These are phyloP conservation scores for Mitragyna speciosa DNA, from an alignment of 257 asterid species.

Conservation along the genomic window DNA sequence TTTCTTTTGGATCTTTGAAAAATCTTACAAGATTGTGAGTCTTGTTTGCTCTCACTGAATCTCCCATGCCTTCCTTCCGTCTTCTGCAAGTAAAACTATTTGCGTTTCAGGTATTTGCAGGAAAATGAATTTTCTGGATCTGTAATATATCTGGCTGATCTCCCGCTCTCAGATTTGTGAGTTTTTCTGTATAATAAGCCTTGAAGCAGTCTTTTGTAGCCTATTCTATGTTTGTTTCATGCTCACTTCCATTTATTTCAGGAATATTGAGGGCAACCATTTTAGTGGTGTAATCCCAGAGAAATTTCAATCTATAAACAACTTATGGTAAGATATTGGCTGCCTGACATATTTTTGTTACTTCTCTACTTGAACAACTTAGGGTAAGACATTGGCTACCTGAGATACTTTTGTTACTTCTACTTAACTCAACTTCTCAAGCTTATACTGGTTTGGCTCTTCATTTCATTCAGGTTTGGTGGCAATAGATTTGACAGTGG, in stretches of 20 bases:
- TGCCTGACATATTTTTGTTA: conserved; percentile 4
- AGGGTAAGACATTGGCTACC: conserved; percentile 42
- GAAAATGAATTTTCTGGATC: conserved; percentile 82
- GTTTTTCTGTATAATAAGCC: conserved; percentile 26
- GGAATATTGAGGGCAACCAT: conserved; percentile 90
- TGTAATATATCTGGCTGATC: conserved; percentile 65
- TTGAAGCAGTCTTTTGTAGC: not conserved
- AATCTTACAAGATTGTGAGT: conserved; percentile 73
- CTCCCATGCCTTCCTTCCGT: not conserved
- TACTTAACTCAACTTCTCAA: not conserved
- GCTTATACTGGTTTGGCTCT: conserved; percentile 5
- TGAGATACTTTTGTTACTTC: not conserved
- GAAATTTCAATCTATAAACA: conserved; percentile 58
- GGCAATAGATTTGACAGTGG: conserved; percentile 66
- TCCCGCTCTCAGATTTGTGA: conserved; percentile 69
- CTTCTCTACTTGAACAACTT: conserved; percentile 47
- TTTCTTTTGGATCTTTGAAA: conserved; percentile 57
- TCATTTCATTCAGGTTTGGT: conserved; percentile 54
- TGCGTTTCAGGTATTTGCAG: conserved; percentile 68
- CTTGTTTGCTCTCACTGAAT: conserved; percentile 17
- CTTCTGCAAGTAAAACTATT: conserved; percentile 14
- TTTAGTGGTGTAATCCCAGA: conserved; percentile 94
- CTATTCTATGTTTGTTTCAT: conserved; percentile 20
- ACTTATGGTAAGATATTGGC: conserved; percentile 54
- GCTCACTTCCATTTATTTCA: conserved; percentile 31